Percentiles rank a stretch among this genome's conserved stretches.
Evolutionary conservation across 2,329 filamentous ascomycete genomes (phyloP).

Genomic region (Apiospora aurea): DNA sequence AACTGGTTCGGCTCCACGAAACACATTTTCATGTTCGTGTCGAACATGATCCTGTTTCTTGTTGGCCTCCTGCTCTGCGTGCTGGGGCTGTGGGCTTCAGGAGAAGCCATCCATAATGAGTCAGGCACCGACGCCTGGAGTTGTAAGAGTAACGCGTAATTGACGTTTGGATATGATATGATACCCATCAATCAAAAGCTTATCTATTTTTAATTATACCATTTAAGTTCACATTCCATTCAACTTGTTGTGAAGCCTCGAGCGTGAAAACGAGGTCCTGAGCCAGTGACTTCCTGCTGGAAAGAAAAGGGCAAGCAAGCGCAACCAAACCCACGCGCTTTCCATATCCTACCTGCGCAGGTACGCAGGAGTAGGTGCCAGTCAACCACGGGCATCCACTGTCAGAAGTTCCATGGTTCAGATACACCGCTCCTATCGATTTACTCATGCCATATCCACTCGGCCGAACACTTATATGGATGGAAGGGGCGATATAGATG

Average conservation of each 20-base stretch:
- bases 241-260: not conserved
- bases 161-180: conserved; percentile 4
- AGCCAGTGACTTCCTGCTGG: not conserved
- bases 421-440: not conserved
- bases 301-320: not conserved
- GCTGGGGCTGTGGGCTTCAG: conserved; percentile 49
- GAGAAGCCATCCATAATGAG: conserved; percentile 44
- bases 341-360: not conserved
- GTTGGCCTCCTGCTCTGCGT: conserved; percentile 46
- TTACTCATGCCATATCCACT: not conserved
- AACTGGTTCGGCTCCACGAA: conserved; percentile 45
- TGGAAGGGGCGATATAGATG: not conserved
- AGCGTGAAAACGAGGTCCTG: too few species aligned
- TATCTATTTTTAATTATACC: not conserved
- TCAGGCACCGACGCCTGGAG: conserved; percentile 45
- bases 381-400: not conserved
- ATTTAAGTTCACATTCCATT: not conserved
- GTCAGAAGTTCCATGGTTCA: not conserved
- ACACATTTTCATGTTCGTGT: conserved; percentile 41
- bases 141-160: conserved; percentile 40
- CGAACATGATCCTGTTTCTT: conserved; percentile 43
- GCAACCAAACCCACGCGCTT: not conserved
- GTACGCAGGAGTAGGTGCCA: too few species aligned
- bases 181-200: conserved; percentile 17
- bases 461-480: not conserved